Conservation (phyloP, 352 stramenopile genomes). For the Blastocystis sp. region DNA sequence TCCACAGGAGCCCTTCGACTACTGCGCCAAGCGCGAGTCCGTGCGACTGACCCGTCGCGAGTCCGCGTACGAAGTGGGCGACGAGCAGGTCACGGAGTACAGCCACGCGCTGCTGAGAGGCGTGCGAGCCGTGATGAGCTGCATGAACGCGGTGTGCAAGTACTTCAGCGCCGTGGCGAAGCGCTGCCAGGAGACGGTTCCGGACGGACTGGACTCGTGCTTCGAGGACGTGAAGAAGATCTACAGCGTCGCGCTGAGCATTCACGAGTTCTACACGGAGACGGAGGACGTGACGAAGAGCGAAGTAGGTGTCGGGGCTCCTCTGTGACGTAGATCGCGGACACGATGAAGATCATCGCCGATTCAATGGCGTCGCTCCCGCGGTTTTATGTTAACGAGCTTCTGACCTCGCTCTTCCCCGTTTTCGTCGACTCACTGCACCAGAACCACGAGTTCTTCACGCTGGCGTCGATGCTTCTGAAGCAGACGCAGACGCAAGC, state of each 20-base stretch:
- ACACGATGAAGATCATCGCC: neutral
- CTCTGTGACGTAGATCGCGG: neutral
- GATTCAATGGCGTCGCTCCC: neutral
- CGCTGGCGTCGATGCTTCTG: neutral
- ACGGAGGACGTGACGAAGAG: neutral
- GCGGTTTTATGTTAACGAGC: slow-evolving; percentile 6
- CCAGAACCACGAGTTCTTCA: neutral
- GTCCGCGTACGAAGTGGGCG: neutral
- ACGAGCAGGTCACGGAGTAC: neutral
- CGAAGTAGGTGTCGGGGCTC: neutral
- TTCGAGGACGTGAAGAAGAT: slow-evolving; percentile 4
- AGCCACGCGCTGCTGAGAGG: neutral
- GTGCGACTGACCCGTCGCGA: neutral
- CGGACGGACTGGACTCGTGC: neutral
- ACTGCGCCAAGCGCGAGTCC: neutral
- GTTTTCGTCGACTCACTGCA: neutral
- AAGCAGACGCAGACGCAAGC: neutral
- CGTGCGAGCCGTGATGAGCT: neutral
- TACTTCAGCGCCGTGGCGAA: neutral
- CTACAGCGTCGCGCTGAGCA: neutral
- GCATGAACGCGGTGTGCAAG: neutral
- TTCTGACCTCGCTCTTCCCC: slow-evolving; percentile 3
- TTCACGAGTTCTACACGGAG: neutral
- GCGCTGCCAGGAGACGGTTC: neutral
- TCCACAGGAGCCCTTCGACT: neutral